These are phyloP conservation scores for Ascochyta clinopodiicola DNA, from an alignment of 2,329 filamentous ascomycete species.

Conservation along the genomic window DNA sequence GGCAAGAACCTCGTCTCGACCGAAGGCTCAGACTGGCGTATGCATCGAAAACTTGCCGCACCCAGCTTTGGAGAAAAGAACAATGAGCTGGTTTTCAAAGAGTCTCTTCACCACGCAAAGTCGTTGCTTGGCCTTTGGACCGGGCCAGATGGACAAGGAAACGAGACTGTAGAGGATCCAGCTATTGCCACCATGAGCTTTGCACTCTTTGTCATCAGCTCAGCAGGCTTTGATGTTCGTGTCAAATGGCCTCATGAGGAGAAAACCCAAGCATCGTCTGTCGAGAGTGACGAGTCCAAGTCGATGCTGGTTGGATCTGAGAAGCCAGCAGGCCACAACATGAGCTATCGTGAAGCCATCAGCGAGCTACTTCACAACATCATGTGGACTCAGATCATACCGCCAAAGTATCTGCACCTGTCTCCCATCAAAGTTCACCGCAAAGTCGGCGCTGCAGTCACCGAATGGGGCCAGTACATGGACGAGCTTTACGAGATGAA, in stretches of 20 bases:
- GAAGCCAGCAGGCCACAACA: constrained; percentile 49
- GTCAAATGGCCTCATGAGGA: constrained; percentile 66
- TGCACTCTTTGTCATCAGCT: constrained; percentile 66
- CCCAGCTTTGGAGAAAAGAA: constrained; percentile 80
- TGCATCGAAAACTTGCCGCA: constrained; percentile 74
- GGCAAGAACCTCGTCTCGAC: constrained; percentile 75
- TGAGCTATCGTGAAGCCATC: constrained; percentile 71
- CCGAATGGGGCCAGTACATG: constrained; percentile 74
- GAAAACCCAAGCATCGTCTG: constrained; percentile 45
- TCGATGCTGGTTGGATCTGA: constrained; percentile 44
- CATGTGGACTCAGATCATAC: constrained; percentile 66
- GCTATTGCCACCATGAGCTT: constrained; percentile 71
- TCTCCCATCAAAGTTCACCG: constrained; percentile 57
- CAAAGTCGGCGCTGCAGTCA: constrained; percentile 61
- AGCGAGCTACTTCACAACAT: constrained; percentile 68
- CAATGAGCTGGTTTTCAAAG: constrained; percentile 69
- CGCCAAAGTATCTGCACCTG: constrained; percentile 62
- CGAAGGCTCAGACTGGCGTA: constrained; percentile 73
- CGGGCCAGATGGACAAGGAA: constrained; percentile 30
- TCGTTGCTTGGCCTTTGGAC: constrained; percentile 43
- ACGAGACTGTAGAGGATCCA: constrained; percentile 60
- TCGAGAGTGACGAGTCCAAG: constrained; percentile 24
- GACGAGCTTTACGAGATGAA: constrained; percentile 71
- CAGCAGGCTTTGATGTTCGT: constrained; percentile 73
- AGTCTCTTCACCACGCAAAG: constrained; percentile 67